Evolutionary conservation across 768 basidiomycete species (phyloP), one percentile per base, ranked within the genome.

Genomic region (Boletellus sp.): DNA sequence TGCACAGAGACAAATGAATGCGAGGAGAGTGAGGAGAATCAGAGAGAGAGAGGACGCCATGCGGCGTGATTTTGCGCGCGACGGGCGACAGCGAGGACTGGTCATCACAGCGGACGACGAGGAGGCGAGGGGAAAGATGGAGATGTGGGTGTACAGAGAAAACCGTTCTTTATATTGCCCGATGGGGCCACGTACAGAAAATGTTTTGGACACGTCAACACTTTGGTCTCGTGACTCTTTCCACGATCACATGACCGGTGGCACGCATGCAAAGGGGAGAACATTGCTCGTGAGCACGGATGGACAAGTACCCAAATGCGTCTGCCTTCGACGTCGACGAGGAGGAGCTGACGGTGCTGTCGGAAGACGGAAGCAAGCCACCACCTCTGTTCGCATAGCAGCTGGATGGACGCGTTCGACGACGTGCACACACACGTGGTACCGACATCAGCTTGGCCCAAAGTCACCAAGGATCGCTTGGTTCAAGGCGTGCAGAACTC

Each of bases 1-100:
- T 16, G 89, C 85, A 61, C 79, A 83, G 56, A 92, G 72, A 66
- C 80, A 83, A 66, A 90, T 64, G 65, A 93, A 61, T 50, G 90
- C 87, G 53, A 90, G 57, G 69, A 90, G 68, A 61, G 80, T 73
- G 70, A 89, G 68, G 56, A 84, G 67, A 50, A 76, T 17, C 55
- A 86, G 55, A 41, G 84, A 84, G 59, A 87, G 72, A 54, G 83
- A 79, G 48, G 83, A 83, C 50, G 65, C 65, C 62, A 74, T 62
- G 57, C 73, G 75, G 67, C 77, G 74, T 64, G 81, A 78, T 67
- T 78, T 78, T 45, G 74, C 67, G 74, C 81, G 80, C 62, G 80
- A 77, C 61, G 81, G 79, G 57, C 74, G 75, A 50, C 64, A 46
- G 32, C 15, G 62, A 50, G 59, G 56, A 23, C 50, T 48, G 40